Conservation (phyloP, 805 yeast genomes). For the Candida multigemmis region DNA sequence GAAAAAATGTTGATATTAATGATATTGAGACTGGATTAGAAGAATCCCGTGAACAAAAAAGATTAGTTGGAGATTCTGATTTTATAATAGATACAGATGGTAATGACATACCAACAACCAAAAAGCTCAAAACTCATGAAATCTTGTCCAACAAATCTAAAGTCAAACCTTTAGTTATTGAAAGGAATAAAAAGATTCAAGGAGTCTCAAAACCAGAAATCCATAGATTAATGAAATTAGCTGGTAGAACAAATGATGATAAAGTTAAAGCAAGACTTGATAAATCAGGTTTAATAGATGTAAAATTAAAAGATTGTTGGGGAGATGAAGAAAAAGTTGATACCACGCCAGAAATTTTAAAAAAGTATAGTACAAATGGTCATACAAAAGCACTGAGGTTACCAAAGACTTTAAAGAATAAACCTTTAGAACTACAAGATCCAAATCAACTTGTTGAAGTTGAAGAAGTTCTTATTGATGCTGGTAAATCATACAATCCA, state of each 20-base stretch:
- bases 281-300: constrained; percentile 53
- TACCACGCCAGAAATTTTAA: background rate
- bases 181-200: constrained; percentile 36
- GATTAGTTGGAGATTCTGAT: constrained; percentile 56
- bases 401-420: constrained; percentile 39
- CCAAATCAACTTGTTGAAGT: constrained; percentile 48
- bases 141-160: constrained; percentile 69
- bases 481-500: constrained; percentile 92
- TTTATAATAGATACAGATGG: constrained; percentile 35
- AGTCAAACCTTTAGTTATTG: constrained; percentile 49
- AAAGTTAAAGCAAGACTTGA: constrained; percentile 44
- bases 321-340: constrained; percentile 19
- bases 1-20: constrained; percentile 81
- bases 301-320: constrained; percentile 61
- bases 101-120: constrained; percentile 32
- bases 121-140: constrained; percentile 50
- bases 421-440: constrained; percentile 11
- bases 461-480: constrained; percentile 50
- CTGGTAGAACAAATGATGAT: constrained; percentile 62
- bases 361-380: background rate
- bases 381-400: constrained; percentile 3
- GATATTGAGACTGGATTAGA: constrained; percentile 71
- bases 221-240: constrained; percentile 57
- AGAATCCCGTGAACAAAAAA: constrained; percentile 52
- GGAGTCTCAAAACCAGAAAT: constrained; percentile 60